phyloP scores from a whole-genome alignment of 768 basidiomycete species.

The Kwoniella botswanensis region DNA sequence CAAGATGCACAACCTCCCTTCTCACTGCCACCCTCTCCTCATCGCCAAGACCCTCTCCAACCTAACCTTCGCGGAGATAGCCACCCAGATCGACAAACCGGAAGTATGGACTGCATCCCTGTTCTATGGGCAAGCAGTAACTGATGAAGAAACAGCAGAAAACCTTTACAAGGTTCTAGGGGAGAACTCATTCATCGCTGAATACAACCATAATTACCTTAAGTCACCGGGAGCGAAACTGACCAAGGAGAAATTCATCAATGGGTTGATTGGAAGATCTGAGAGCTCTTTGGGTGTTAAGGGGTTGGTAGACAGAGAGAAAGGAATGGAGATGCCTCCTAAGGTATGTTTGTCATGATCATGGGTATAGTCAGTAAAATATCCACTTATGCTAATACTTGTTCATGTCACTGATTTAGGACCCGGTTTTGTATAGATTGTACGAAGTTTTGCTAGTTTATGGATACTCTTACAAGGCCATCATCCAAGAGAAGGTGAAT shows the following conservation, averaged over 20 bases:
- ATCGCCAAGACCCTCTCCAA: constrained; percentile 34
- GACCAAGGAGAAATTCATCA: constrained; percentile 19
- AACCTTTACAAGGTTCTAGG: constrained; percentile 28
- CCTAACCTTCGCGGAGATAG: constrained; percentile 48
- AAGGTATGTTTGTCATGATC: constrained; percentile 32
- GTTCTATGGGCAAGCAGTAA: constrained; percentile 50
- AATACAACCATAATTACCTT: constrained; percentile 13
- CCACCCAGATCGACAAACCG: constrained; percentile 43
- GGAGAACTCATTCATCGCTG: not conserved
- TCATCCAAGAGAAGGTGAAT: constrained; percentile 52
- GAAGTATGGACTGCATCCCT: constrained; percentile 57
- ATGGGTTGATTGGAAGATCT: constrained; percentile 27
- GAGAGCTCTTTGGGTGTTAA: constrained; percentile 32
- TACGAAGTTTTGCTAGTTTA: constrained; percentile 55
- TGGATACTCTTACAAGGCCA: constrained; percentile 53
- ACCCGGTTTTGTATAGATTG: constrained; percentile 52
- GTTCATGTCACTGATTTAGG: constrained; percentile 19
- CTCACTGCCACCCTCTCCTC: constrained; percentile 33
- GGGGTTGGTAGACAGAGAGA: constrained; percentile 45
- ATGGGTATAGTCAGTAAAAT: not conserved
- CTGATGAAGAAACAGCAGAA: constrained; percentile 35
- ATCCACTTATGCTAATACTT: too few relatives aligned
- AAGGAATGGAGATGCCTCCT: constrained; percentile 48
- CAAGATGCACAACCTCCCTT: constrained; percentile 20
- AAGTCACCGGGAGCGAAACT: not conserved